These are phyloP conservation scores for Clarireedia sp. DNA, from an alignment of 2,329 filamentous ascomycete genomes.

Conservation along the genomic window DNA sequence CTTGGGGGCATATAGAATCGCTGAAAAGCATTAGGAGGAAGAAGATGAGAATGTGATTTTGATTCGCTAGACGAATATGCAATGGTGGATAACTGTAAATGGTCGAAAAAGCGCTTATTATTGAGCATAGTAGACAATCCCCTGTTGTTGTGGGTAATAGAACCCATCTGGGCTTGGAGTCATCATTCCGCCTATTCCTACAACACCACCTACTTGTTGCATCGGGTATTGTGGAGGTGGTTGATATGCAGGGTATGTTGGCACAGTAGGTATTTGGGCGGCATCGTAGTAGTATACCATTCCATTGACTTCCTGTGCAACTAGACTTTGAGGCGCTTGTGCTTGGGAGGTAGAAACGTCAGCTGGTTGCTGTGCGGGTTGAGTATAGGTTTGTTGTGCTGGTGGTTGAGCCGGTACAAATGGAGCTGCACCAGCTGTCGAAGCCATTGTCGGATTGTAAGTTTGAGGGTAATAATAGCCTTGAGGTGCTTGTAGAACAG, in stretches of 20 bases:
- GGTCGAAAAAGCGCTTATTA: slow-evolving; percentile 30
- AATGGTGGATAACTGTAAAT: background rate
- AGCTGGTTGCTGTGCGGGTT: slow-evolving; percentile 18
- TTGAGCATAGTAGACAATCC: slow-evolving; percentile 55
- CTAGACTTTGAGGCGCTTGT: slow-evolving; percentile 46
- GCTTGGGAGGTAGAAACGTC: background rate
- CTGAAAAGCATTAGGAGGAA: background rate
- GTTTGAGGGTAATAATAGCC: slow-evolving; percentile 62
- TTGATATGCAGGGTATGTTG: slow-evolving; percentile 37
- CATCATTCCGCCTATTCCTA: slow-evolving; percentile 75
- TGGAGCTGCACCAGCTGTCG: slow-evolving; percentile 27
- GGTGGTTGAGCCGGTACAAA: slow-evolving; percentile 26
- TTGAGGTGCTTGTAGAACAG: slow-evolving; percentile 48
- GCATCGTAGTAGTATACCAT: slow-evolving; percentile 94
- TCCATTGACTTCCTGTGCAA: slow-evolving; percentile 85
- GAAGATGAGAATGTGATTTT: background rate
- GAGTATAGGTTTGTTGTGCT: slow-evolving; percentile 21
- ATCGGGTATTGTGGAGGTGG: slow-evolving; percentile 47
- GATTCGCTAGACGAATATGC: background rate
- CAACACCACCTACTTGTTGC: slow-evolving; percentile 43
- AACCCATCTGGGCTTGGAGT: slow-evolving; percentile 60
- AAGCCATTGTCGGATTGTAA: slow-evolving; percentile 38
- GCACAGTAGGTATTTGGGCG: slow-evolving; percentile 50
- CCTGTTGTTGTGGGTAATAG: slow-evolving; percentile 55
- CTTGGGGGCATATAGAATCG: background rate